phyloP scores from a whole-genome alignment of 768 basidiomycete genomes.

The Leccinellum luteum region DNA sequence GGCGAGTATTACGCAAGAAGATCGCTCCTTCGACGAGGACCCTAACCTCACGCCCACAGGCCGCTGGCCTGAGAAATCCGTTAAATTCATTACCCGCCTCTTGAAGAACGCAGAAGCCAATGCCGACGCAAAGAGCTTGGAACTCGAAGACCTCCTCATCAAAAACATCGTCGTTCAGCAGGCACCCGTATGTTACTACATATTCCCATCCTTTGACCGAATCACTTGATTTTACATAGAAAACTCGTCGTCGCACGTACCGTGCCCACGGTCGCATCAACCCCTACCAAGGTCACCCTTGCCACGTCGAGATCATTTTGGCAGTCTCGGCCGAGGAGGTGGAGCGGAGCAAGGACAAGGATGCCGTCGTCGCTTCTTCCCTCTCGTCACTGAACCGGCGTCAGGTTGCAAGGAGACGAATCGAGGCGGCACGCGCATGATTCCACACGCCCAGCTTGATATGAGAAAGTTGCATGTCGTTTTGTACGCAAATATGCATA shows the following conservation, averaged over 20 bases:
- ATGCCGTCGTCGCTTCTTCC: slow-evolving; percentile 43
- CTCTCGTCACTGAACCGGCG: slow-evolving; percentile 76
- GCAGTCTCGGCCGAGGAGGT: slow-evolving; percentile 76
- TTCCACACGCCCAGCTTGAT: slow-evolving; percentile 17
- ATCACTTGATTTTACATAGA: slow-evolving; percentile 43
- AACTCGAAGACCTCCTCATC: slow-evolving; percentile 88
- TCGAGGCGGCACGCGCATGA: slow-evolving; percentile 75
- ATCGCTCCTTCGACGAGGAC: not conserved
- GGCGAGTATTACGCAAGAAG: slow-evolving; percentile 50
- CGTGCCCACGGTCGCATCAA: slow-evolving; percentile 98
- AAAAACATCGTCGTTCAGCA: slow-evolving; percentile 98
- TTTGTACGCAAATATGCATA: slow-evolving; percentile 31
- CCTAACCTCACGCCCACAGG: slow-evolving; percentile 45
- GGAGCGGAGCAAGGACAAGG: slow-evolving; percentile 89
- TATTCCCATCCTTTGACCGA: not conserved
- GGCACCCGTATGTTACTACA: slow-evolving; percentile 73
- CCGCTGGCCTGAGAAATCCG: slow-evolving; percentile 99
- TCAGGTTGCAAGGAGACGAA: slow-evolving; percentile 84
- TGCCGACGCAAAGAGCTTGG: slow-evolving; percentile 95
- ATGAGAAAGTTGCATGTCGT: slow-evolving; percentile 14
- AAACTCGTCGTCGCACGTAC: slow-evolving; percentile 99
- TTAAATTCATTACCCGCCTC: slow-evolving; percentile 90
- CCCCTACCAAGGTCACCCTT: slow-evolving; percentile 98
- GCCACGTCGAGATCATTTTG: slow-evolving; percentile 95
- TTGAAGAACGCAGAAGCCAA: slow-evolving; percentile 99